Evolutionary conservation across 2,329 filamentous ascomycete genomes (phyloP).

Genomic region (Mycogone perniciosa): DNA sequence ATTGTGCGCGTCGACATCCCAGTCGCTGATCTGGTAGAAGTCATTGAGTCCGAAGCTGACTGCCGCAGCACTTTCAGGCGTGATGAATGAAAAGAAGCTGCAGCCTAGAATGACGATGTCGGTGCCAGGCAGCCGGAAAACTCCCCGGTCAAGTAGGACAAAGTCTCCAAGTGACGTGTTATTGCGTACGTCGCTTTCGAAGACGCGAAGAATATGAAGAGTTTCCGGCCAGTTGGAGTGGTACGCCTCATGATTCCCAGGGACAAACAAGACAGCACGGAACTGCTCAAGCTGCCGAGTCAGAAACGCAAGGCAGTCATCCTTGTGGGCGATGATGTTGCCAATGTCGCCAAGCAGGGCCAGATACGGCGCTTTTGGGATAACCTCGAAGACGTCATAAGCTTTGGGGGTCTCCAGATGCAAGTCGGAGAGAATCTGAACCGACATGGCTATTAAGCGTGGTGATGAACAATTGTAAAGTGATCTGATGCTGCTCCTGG

Average conservation of each 20-base stretch:
- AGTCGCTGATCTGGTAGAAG: conserved; percentile 41
- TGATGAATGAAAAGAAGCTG: conserved; percentile 44
- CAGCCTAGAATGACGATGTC: conserved; percentile 29
- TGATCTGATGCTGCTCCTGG: too few relatives aligned
- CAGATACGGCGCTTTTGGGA: conserved; percentile 41
- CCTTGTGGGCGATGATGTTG: conserved; percentile 30
- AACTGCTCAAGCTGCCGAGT: conserved; percentile 42
- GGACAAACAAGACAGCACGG: conserved; percentile 43
- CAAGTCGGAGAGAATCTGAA: conserved; percentile 50
- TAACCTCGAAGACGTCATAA: conserved; percentile 46
- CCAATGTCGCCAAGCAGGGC: conserved; percentile 54
- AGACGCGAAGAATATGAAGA: conserved; percentile 22
- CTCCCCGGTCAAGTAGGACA: conserved; percentile 31
- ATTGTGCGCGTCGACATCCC: conserved; percentile 33
- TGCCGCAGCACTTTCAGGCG: conserved; percentile 25
- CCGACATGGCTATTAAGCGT: not conserved
- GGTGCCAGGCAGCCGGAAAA: conserved; percentile 18
- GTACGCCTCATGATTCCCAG: conserved; percentile 53
- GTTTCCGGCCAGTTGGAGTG: conserved; percentile 31
- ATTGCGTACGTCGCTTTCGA: conserved; percentile 23
- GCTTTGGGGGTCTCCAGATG: conserved; percentile 45
- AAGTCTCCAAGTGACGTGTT: conserved; percentile 30
- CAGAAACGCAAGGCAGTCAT: conserved; percentile 39
- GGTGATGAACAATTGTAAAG: too few relatives aligned
- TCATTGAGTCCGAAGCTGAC: conserved; percentile 43